Base-by-base conservation (phyloP, 805 yeast genomes). In the Millerago galiae region DNA sequence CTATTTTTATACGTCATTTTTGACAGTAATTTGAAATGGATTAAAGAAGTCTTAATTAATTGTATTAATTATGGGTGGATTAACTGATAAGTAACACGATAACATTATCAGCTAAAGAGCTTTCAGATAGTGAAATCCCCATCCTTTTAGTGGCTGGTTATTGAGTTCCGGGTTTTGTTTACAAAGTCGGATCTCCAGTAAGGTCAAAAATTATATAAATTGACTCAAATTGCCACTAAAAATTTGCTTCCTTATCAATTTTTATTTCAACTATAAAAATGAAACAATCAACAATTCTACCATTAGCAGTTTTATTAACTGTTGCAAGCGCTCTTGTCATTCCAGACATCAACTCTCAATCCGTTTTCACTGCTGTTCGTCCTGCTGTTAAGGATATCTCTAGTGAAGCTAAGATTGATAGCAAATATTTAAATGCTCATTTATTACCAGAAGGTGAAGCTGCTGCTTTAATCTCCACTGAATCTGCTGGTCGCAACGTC, bases 321-420 rank as follows among this genome's bases (percentile, higher is more conserved):
- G 52, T 66, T 8, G 73, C 75, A 25, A 60, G 66, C 44, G 76
- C 77, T n/a, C 67, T 82, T 57, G 81, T 82, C 45, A 77, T 83
- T 50, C 91, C 91, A 28, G 67, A 72, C 38, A 63, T 72, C 34
- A 70, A 65, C 46, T 60, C 65, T 41, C 58, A 67, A 27, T 27
- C 31, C 35, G 68, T 65, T 21, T 66, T 71, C 16, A 30, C 45
- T 42, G 55, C 55, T 12, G 41, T 43, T n/a, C 36, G 28, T 16
- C 43, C 37, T 7, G 41, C 28, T 28, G 49, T 47, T 13, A 41
- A 48, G 21, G 37, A 35, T 14, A 44, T 37, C 16, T 50, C 47
- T 7, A 41, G 50, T 29, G 33, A 49, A 13, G 55, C 49, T 38
- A 49, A 52, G 21, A 43, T 55, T 11, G 58, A 51, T 52, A 42